A percentile compares a stretch with the other conserved stretches of the same genome.
Conservation (phyloP, 2,329 filamentous ascomycete genomes). For the Aureobasidium leucospermi region DNA sequence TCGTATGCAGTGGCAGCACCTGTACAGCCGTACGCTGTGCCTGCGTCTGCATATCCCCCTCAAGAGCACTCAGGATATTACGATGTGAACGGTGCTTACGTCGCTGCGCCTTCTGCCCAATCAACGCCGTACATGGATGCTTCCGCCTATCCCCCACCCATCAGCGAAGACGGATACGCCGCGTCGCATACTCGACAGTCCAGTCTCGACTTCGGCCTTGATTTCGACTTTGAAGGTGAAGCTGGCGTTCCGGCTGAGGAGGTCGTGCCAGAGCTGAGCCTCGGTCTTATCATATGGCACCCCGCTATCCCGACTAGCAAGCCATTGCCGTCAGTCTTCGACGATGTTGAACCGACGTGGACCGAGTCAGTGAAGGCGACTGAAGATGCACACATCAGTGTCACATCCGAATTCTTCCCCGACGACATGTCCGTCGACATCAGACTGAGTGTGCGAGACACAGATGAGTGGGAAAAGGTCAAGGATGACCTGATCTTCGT, state of each 20-base stretch:
- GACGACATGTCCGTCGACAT: constrained; percentile 37
- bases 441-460: constrained; percentile 41
- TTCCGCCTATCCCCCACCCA: not conserved
- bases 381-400: constrained; percentile 36
- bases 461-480: constrained; percentile 42
- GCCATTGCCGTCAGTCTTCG: constrained; percentile 36
- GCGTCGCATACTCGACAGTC: constrained; percentile 5
- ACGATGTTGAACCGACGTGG: constrained; percentile 37
- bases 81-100: constrained; percentile 8
- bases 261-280: constrained; percentile 36
- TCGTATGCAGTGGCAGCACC: not conserved
- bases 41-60: not conserved
- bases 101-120: not conserved
- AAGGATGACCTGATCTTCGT: constrained; percentile 45
- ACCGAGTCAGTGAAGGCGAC: constrained; percentile 30
- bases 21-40: not conserved
- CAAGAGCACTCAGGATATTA: constrained; percentile 9
- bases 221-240: constrained; percentile 6
- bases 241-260: constrained; percentile 7
- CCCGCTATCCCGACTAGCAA: constrained; percentile 36
- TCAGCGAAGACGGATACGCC: constrained; percentile 5
- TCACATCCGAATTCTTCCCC: constrained; percentile 43
- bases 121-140: not conserved
- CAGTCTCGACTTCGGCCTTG: constrained; percentile 9
- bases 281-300: constrained; percentile 34